Base-by-base conservation (phyloP, 352 stramenopile species). In the Phytopythium boreale region DNA sequence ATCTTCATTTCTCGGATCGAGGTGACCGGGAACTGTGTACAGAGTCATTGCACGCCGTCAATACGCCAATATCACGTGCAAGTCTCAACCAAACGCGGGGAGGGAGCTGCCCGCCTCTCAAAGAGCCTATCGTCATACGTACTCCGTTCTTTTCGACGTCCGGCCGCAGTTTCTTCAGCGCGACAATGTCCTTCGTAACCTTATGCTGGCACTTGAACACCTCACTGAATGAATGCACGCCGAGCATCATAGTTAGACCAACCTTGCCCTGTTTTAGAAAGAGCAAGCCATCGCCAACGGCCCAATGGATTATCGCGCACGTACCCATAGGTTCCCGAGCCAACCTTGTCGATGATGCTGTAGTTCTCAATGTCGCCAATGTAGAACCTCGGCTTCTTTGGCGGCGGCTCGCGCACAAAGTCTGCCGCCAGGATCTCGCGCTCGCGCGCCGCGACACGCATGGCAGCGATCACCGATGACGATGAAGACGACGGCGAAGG, bases 1-100 rank as follows among this genome's bases (percentile, higher is more conserved):
- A 99, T 98, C 79, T 98, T 98, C 73, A 99, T 99, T 71, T 99
- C 97, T 17, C 97, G 89, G 60, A 99, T 96, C 15, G 97, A 97
- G 27, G 94, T 98, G 39, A 97, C 79, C 2, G 97, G 96, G 58
- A 99, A 95, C 88, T 97, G 36, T 29, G 26, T 6, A 59, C 15
- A 46, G 52, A 24, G 17, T 41, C 37, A 46, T 4, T 31, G 0
- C 34, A 60, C 47, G 26, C 37, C 31, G 51, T 19, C 19, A 22
- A 47, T 8, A 36, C 29, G 44, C 11, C 10, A 17, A 29, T 34
- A n/a, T n/a, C n/a, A n/a, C n/a, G n/a, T n/a, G n/a, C n/a, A n/a
- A n/a, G n/a, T n/a, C n/a, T n/a, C n/a, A n/a, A n/a, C n/a, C n/a
- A n/a, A n/a, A n/a, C n/a, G n/a, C n/a, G n/a, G n/a, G n/a, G n/a